Conservation (phyloP, 257 asterid genomes). For the Solanum bukasovii region DNA sequence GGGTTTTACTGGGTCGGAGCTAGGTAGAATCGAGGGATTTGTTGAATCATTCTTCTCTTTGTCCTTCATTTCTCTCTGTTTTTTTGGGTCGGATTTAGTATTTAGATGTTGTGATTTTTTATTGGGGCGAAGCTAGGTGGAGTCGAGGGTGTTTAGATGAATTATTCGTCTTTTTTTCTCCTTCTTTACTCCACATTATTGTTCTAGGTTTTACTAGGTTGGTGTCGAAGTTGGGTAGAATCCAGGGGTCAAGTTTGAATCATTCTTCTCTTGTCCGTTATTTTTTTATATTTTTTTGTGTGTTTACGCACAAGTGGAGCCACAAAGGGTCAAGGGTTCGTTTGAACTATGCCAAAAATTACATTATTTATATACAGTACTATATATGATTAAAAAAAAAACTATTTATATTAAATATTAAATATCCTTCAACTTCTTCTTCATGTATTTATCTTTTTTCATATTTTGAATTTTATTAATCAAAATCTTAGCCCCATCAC, state of each 20-base stretch:
- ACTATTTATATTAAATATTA: too few relatives aligned
- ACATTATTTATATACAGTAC: too few relatives aligned
- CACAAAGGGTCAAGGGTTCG: accelerated
- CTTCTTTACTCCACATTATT: not conserved
- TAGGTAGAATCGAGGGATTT: not conserved
- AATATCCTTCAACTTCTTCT: not conserved
- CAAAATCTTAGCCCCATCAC: not conserved
- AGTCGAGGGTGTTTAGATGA: not conserved
- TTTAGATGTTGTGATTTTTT: not conserved
- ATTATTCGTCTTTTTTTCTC: too few relatives aligned
- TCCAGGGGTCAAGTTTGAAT: not conserved
- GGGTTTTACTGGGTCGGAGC: not conserved
- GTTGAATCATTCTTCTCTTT: not conserved
- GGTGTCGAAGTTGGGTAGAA: not conserved
- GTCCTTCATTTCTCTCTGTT: not conserved
- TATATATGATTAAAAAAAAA: not conserved
- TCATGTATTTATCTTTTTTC: not conserved
- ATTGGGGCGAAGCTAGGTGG: not conserved
- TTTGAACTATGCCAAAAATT: too few relatives aligned
- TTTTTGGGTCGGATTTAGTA: not conserved
- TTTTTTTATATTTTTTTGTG: not conserved
- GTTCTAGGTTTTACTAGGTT: not conserved
- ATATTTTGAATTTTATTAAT: not conserved
- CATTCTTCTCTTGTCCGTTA: not conserved
- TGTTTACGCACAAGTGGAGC: not conserved